phyloP scores from a whole-genome alignment of 306 rosid genomes.

The Styphnolobium japonicum region DNA sequence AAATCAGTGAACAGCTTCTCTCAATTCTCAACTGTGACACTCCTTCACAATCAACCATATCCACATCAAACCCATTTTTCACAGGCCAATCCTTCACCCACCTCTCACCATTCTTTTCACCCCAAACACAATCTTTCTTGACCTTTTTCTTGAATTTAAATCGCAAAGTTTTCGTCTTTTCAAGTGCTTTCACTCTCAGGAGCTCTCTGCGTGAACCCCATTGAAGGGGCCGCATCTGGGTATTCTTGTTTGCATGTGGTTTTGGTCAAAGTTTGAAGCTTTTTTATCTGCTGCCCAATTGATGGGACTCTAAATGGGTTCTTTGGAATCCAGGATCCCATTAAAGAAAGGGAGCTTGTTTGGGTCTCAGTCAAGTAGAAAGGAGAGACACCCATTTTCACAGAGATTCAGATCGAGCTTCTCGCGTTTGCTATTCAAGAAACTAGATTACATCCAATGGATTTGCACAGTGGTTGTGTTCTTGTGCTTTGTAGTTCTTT shows the following conservation, averaged over 20 bases:
- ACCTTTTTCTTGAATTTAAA: slow-evolving; percentile 4
- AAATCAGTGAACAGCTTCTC: slow-evolving; percentile 16
- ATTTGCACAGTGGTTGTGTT: slow-evolving; percentile 82
- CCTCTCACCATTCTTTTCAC: slow-evolving; percentile 29
- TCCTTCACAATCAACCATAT: slow-evolving; percentile 6
- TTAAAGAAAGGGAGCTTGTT: slow-evolving; percentile 69
- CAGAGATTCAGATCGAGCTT: slow-evolving; percentile 92
- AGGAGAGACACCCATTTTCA: slow-evolving; percentile 57
- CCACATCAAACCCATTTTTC: slow-evolving; percentile 33
- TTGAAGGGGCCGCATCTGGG: slow-evolving; percentile 22
- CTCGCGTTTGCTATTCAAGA: slow-evolving; percentile 73
- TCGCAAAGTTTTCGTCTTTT: slow-evolving; percentile 18
- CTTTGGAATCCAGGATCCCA: slow-evolving; percentile 63
- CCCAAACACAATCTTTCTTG: slow-evolving; percentile 37
- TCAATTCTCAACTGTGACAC: neutral
- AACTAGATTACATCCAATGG: slow-evolving; percentile 90
- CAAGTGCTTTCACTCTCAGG: neutral
- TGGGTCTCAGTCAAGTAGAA: slow-evolving; percentile 47
- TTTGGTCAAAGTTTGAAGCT: slow-evolving; percentile 27
- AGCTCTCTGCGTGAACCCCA: neutral
- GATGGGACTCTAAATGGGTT: slow-evolving; percentile 92
- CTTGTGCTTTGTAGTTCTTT: slow-evolving; percentile 69
- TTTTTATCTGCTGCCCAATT: slow-evolving; percentile 16
- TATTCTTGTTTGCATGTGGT: slow-evolving; percentile 15
- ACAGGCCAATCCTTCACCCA: neutral